Percentiles rank a stretch among this genome's conserved stretches.
These are phyloP conservation scores for Hyaloperonospora brassicae DNA, from an alignment of 352 stramenopile species.

Conservation along the genomic window DNA sequence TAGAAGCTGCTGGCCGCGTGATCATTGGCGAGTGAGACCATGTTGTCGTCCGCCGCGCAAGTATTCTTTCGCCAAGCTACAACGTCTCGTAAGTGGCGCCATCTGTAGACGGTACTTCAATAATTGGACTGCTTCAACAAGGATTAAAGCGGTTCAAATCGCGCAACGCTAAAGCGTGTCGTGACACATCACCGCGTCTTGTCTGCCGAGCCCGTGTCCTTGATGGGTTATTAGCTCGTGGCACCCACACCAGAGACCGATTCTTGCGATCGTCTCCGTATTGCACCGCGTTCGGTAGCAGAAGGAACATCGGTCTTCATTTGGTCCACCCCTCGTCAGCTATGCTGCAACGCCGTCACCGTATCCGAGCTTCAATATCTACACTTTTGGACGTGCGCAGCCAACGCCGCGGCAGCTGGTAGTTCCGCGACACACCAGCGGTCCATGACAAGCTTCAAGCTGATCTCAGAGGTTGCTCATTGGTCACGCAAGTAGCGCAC, in stretches of 20 bases:
- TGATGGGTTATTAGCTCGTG: neutral
- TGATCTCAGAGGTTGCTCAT: no score
- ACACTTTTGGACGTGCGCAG: no score
- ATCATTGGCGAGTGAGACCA: no score
- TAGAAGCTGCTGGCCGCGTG: no score
- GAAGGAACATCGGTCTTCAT: constrained; percentile 12
- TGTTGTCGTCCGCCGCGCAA: no score
- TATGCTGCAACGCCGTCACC: constrained; percentile 6
- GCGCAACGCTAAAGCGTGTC: constrained; percentile 1
- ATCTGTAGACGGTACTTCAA: no score
- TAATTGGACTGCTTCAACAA: no score
- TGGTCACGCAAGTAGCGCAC: no score
- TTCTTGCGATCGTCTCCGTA: neutral
- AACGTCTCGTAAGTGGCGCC: no score
- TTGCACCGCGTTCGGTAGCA: constrained; percentile 9
- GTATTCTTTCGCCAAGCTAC: no score
- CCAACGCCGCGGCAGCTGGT: neutral
- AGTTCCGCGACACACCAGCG: neutral
- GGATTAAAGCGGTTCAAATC: constrained; percentile 9
- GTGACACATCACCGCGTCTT: constrained; percentile 13
- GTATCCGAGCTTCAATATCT: neutral
- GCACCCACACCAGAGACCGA: neutral
- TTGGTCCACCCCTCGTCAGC: constrained; percentile 10
- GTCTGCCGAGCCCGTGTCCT: constrained; percentile 22
- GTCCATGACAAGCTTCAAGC: neutral